A percentile compares a stretch with the other conserved stretches of the same genome.
Conservation (phyloP, 257 asterid genomes). For the Forsythia suspensa region DNA sequence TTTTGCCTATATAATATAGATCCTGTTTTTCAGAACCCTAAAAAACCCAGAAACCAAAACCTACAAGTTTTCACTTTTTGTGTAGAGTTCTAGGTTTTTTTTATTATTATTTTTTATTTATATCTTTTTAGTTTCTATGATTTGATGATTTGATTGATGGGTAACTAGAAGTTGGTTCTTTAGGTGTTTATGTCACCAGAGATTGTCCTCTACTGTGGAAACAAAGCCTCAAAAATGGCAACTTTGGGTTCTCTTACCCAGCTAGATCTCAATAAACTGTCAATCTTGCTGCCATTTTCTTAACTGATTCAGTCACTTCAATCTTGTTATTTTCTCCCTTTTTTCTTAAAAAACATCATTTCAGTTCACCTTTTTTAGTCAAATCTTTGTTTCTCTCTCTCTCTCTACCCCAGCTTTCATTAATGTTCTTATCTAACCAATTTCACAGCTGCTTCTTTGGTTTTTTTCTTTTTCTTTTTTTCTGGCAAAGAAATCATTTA, state of each 20-base stretch:
- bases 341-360: slow-evolving; percentile 31
- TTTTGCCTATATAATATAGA: slow-evolving; percentile 11
- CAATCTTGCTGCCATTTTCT: slow-evolving; percentile 28
- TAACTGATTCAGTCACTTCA: slow-evolving; percentile 72
- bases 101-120: slow-evolving; percentile 6
- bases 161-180: background rate
- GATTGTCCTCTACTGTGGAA: slow-evolving; percentile 55
- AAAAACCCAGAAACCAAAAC: slow-evolving; percentile 44
- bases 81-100: background rate
- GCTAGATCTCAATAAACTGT: slow-evolving; percentile 28
- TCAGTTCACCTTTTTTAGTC: slow-evolving; percentile 19
- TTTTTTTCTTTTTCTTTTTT: background rate
- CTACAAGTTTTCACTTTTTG: slow-evolving; percentile 5
- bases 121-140: slow-evolving; percentile 18
- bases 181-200: slow-evolving; percentile 24
- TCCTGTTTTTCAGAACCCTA: slow-evolving; percentile 35
- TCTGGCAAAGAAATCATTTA: background rate
- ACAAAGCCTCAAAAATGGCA: slow-evolving; percentile 31
- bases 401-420: background rate
- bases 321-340: slow-evolving; percentile 28
- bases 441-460: background rate
- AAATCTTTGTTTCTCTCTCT: background rate
- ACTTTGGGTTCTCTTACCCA: slow-evolving; percentile 11
- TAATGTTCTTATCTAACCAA: background rate
- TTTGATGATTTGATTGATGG: slow-evolving; percentile 44